Conservation (phyloP, 2,329 filamentous ascomycete genomes). For the Meredithiella fracta region DNA sequence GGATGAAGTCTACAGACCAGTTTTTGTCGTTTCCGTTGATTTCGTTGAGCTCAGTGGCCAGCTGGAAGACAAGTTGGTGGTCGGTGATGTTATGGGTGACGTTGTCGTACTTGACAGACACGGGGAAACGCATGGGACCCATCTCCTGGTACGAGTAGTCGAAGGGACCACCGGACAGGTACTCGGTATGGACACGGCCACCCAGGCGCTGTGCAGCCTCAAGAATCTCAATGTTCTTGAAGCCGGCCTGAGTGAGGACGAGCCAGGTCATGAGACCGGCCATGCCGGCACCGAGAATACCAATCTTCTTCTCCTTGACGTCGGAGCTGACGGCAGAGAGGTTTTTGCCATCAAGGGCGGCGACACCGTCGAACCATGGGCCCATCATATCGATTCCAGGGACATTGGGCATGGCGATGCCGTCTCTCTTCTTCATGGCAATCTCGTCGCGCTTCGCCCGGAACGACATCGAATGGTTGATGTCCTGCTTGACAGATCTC, state of each 20-base stretch:
- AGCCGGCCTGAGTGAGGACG: constrained; percentile 33
- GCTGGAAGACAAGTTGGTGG: constrained; percentile 47
- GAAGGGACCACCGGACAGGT: constrained; percentile 41
- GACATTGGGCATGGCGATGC: constrained; percentile 33
- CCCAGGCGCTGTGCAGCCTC: constrained; percentile 45
- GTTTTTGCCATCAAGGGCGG: constrained; percentile 34
- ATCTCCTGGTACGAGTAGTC: constrained; percentile 52
- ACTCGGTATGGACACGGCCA: constrained; percentile 46
- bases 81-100: constrained; percentile 43
- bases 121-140: constrained; percentile 50
- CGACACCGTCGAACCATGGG: constrained; percentile 50
- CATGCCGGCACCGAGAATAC: constrained; percentile 50
- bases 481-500: constrained; percentile 19
- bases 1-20: constrained; percentile 42
- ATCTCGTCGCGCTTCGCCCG: constrained; percentile 4
- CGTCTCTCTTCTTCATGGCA: constrained; percentile 17
- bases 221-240: constrained; percentile 44
- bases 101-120: constrained; percentile 35
- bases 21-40: constrained; percentile 36
- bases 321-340: constrained; percentile 28
- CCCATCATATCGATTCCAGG: constrained; percentile 22
- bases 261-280: constrained; percentile 44
- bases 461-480: constrained; percentile 15
- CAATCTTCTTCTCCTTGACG: constrained; percentile 42
- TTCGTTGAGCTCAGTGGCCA: constrained; percentile 41